phyloP scores from a whole-genome alignment of 192 early-diverging fungal genomes.

The Kickxella alabastrina region DNA sequence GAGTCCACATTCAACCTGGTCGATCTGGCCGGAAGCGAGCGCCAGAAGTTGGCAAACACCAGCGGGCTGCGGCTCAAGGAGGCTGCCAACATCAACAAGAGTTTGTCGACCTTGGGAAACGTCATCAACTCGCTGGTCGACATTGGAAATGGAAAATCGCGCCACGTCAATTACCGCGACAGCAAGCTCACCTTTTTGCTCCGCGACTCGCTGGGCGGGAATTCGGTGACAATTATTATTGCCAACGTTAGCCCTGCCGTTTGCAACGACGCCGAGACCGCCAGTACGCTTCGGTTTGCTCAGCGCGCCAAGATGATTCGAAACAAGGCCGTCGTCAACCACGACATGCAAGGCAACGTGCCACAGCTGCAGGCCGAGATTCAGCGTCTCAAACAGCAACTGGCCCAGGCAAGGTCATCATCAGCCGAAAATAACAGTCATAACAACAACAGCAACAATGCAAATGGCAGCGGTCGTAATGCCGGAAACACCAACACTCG shows the following conservation, averaged over 20 bases:
- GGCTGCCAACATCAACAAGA: constrained; percentile 81
- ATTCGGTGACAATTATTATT: constrained; percentile 65
- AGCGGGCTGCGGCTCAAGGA: constrained; percentile 68
- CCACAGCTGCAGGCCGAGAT: constrained; percentile 62
- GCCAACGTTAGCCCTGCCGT: constrained; percentile 57
- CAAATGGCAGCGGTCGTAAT: no score
- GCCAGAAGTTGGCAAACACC: constrained; percentile 62
- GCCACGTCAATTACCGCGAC: constrained; percentile 67
- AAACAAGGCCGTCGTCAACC: constrained; percentile 69
- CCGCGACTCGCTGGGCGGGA: constrained; percentile 67
- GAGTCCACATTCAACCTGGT: constrained; percentile 72
- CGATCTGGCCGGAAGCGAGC: constrained; percentile 77
- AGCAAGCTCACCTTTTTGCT: constrained; percentile 66
- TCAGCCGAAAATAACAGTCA: no score
- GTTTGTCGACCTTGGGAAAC: constrained; percentile 69
- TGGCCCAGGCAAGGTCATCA: constrained; percentile 31
- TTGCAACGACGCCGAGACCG: constrained; percentile 57
- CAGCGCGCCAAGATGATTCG: constrained; percentile 68
- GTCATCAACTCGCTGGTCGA: constrained; percentile 82
- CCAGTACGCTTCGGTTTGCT: constrained; percentile 65
- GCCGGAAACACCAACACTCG: no score
- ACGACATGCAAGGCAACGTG: constrained; percentile 63
- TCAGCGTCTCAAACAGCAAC: constrained; percentile 52
- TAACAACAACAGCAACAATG: no score
- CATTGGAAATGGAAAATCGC: constrained; percentile 54